Conservation (phyloP, 768 basidiomycete genomes). For the Macrocybe gigantea region DNA sequence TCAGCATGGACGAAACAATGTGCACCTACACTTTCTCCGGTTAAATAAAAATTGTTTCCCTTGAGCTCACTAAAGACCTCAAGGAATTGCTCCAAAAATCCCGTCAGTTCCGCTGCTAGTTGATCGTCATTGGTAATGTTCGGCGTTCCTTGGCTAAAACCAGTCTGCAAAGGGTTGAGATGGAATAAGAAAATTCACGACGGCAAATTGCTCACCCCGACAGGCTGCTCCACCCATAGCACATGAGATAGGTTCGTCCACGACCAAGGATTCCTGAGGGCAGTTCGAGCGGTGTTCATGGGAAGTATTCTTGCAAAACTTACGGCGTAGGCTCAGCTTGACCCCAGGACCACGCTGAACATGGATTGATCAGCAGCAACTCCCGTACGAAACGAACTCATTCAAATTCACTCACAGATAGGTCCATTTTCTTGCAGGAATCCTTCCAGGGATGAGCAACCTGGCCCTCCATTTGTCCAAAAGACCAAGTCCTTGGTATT, state of each 20-base stretch:
- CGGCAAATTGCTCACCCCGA: slow-evolving; percentile 35
- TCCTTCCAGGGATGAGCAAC: slow-evolving; percentile 65
- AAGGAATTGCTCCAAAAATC: slow-evolving; percentile 62
- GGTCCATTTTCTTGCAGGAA: slow-evolving; percentile 64
- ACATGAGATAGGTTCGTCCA: slow-evolving; percentile 70
- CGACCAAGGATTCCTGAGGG: slow-evolving; percentile 48
- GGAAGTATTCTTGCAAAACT: slow-evolving; percentile 2
- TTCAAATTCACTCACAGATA: slow-evolving; percentile 31
- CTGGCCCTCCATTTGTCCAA: slow-evolving; percentile 63
- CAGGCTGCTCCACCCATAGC: slow-evolving; percentile 68
- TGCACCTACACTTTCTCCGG: slow-evolving; percentile 59
- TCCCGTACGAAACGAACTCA: neutral
- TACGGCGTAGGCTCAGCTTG: slow-evolving; percentile 25
- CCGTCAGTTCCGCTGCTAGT: slow-evolving; percentile 41
- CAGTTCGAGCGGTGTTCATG: neutral
- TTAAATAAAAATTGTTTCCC: slow-evolving; percentile 58
- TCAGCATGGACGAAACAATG: neutral
- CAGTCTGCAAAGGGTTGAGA: slow-evolving; percentile 31
- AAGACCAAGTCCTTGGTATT: slow-evolving; percentile 58
- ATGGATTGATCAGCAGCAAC: neutral
- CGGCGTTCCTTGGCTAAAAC: slow-evolving; percentile 63
- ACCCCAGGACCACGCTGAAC: slow-evolving; percentile 47
- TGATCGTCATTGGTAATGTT: slow-evolving; percentile 56
- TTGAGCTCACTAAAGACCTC: slow-evolving; percentile 62
- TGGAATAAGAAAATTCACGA: neutral